Conservation (phyloP, 768 basidiomycete genomes). For the Leccinellum rugosiceps region DNA sequence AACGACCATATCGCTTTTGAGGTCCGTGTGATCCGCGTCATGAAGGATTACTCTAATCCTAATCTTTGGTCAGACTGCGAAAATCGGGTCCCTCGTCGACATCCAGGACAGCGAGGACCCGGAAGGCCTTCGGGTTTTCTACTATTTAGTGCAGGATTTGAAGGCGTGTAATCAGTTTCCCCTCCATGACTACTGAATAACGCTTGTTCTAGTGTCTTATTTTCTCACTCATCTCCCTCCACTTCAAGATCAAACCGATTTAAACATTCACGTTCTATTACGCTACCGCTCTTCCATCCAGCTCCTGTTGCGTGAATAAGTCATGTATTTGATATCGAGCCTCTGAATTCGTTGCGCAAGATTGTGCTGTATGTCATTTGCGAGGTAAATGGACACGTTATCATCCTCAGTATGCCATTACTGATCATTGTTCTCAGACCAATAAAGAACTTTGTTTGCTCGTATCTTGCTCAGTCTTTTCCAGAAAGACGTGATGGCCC, state of each 20-base stretch:
- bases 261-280: slow-evolving; percentile 33
- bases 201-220: slow-evolving; percentile 74
- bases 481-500: no score
- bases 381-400: no score
- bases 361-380: no score
- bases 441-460: no score
- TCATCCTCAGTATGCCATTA: no score
- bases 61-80: slow-evolving; percentile 80
- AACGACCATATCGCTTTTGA: slow-evolving; percentile 97
- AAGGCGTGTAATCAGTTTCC: slow-evolving; percentile 52
- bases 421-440: no score
- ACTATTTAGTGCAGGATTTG: slow-evolving; percentile 97
- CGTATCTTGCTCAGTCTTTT: no score
- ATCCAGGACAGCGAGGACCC: slow-evolving; percentile 97
- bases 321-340: no score
- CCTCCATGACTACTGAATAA: background rate
- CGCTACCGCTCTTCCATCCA: no score
- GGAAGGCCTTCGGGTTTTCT: slow-evolving; percentile 95
- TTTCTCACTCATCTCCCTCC: slow-evolving; percentile 95
- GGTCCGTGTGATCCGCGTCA: slow-evolving; percentile 41
- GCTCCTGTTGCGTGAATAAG: no score
- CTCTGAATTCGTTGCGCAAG: no score
- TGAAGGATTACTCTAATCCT: background rate
- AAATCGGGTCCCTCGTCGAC: slow-evolving; percentile 95
- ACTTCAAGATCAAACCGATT: slow-evolving; percentile 99